Conservation (phyloP, 306 rosid species). For the Nissolia schottii region DNA sequence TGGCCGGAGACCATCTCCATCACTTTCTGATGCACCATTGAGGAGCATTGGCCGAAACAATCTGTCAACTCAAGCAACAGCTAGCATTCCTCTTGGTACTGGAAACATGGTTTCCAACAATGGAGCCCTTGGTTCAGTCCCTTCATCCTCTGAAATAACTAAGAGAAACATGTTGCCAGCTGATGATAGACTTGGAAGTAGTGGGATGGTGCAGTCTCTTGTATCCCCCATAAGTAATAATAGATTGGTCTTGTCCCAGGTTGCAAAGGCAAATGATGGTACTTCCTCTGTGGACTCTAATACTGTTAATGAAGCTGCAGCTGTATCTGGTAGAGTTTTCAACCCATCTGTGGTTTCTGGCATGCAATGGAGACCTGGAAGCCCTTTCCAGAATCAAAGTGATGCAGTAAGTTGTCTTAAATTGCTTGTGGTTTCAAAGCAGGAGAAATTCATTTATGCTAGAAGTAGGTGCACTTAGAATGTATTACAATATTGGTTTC, state of each 20-base stretch:
- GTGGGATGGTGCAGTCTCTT: slow-evolving; percentile 74
- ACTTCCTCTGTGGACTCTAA: slow-evolving; percentile 56
- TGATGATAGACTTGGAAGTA: slow-evolving; percentile 81
- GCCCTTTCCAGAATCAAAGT: slow-evolving; percentile 72
- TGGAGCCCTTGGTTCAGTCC: slow-evolving; percentile 58
- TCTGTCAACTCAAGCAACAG: slow-evolving; percentile 55
- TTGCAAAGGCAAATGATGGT: slow-evolving; percentile 66
- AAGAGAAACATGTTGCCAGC: slow-evolving; percentile 73
- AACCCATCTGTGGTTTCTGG: slow-evolving; percentile 76
- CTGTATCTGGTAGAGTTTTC: slow-evolving; percentile 72
- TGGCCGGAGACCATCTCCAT: slow-evolving; percentile 79
- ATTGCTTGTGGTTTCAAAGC: background rate
- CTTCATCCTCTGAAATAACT: slow-evolving; percentile 65
- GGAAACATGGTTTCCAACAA: slow-evolving; percentile 56
- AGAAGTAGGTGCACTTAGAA: background rate
- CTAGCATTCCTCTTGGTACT: slow-evolving; percentile 59
- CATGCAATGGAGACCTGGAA: slow-evolving; percentile 98
- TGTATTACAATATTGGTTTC: background rate
- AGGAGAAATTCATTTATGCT: background rate
- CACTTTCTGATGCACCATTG: slow-evolving; percentile 69
- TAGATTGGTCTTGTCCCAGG: slow-evolving; percentile 66
- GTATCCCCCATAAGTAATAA: slow-evolving; percentile 60
- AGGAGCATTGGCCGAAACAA: slow-evolving; percentile 64
- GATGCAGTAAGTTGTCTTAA: slow-evolving; percentile 49
- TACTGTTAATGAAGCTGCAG: slow-evolving; percentile 57